Base-by-base conservation (phyloP, 2,329 filamentous ascomycete genomes). In the Talaromyces amestolkiae region DNA sequence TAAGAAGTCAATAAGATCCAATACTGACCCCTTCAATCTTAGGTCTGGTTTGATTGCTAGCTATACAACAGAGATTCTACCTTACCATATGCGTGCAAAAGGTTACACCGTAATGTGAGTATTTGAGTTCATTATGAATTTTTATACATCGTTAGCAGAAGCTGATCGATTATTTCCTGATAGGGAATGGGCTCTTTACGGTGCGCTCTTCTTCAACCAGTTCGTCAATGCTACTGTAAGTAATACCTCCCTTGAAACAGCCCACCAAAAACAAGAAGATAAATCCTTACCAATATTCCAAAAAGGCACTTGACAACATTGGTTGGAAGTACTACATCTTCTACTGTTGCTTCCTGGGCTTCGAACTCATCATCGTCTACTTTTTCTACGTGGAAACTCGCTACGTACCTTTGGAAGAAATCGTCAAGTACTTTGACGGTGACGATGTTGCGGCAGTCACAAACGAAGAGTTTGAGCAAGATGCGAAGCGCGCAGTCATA, bases 311-410 rank as follows among this genome's bases (percentile, higher is more conserved):
- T 1, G 68, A 71, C 1, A 67, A 70, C 37, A 72, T 78, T 37
- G 66, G 70, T 58, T 78, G 75, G 75, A 76, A 74, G 61, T 78
- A 78, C 65, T 79, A 78, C 58, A 75, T 78, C 58, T 72, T 78
- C 63, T 78, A 77, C 70, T 75, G 72, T 68, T 63, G 61, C 61
- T 56, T 56, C 13, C 49, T 63, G 5, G 61, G 22, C 17, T 33
- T 75, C 67, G 19, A 73, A 65, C 62, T 72, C 67, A 35, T 74
- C 65, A 58, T 75, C 61, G 66, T 76, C 68, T 73, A 69, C 63
- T 70, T 73, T 58, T 65, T 68, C 70, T 63, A 68, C 71, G 54
- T 77, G 1, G 76, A 79, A 68, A 79, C 75, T 5, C 64, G 77
- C 68, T 66, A 76, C 65, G 51, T 69, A 35, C 76, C 74, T 65